phyloP scores from a whole-genome alignment of 208 protist genomes.

The Trichomonas tenax region DNA sequence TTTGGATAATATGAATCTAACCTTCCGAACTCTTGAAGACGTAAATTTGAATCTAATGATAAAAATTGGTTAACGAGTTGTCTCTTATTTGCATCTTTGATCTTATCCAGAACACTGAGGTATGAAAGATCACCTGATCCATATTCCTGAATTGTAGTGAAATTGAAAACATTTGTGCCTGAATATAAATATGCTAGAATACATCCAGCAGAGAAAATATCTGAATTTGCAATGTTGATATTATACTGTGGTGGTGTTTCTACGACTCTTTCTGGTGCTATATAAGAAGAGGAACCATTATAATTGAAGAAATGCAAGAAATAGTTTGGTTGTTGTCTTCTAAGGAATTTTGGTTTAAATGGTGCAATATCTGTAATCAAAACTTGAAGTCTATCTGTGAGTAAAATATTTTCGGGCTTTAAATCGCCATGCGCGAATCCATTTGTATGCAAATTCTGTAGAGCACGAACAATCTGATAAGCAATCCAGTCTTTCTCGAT shows the following conservation, averaged over 20 bases:
- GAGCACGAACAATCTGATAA: neutral
- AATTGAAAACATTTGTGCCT: neutral
- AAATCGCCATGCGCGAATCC: neutral
- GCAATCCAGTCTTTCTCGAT: conserved; percentile 2
- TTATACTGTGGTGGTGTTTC: neutral
- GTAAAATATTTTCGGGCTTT: neutral
- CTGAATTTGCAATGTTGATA: neutral
- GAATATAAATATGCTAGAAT: neutral
- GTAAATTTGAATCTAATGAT: neutral
- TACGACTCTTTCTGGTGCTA: neutral
- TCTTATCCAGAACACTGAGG: neutral
- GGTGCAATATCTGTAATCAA: neutral
- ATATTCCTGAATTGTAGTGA: neutral
- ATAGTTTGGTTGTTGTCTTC: neutral
- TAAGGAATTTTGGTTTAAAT: neutral
- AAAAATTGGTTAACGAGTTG: neutral
- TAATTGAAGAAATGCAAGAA: neutral
- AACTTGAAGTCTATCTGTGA: neutral
- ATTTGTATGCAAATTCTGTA: neutral
- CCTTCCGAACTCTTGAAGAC: neutral
- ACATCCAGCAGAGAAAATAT: neutral
- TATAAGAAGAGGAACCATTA: neutral
- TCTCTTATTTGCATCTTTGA: neutral
- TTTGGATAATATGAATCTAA: neutral
- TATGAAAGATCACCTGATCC: neutral